These are phyloP conservation scores for Spergularia bocconei DNA, from an alignment of 148 eudicot species.

Conservation along the genomic window DNA sequence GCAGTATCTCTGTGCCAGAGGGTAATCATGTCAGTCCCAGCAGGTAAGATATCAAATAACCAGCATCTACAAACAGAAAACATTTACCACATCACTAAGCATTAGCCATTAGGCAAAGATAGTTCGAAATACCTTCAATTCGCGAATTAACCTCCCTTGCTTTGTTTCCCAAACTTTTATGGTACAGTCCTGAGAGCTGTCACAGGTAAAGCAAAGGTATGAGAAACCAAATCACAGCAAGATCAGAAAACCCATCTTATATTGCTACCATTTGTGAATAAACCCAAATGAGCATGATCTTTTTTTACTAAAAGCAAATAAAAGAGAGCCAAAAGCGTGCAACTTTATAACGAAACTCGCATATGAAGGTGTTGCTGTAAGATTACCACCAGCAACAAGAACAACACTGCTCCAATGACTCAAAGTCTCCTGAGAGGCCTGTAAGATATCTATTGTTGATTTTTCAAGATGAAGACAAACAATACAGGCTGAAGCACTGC, in stretches of 20 bases:
- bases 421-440: too few species aligned
- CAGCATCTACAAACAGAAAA: background rate
- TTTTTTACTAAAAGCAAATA: background rate
- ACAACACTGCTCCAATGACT: too few species aligned
- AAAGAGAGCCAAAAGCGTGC: background rate
- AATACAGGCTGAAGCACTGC: background rate
- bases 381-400: too few species aligned
- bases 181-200: constrained; percentile 93
- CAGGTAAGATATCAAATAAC: background rate
- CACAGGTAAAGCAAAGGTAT: constrained; percentile 19
- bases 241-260: background rate
- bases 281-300: background rate
- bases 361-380: background rate
- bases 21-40: background rate
- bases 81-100: background rate
- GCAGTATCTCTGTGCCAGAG: too few species aligned
- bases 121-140: constrained; percentile 58
- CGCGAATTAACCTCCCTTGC: constrained; percentile 85
- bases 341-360: background rate
- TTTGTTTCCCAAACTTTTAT: constrained; percentile 94
- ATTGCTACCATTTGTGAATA: background rate
- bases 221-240: constrained; percentile 12
- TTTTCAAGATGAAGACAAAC: background rate
- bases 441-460: background rate
- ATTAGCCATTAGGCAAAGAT: background rate